Base-by-base conservation (phyloP, 352 stramenopile genomes). In the Phytophthora fragariaefolia region DNA sequence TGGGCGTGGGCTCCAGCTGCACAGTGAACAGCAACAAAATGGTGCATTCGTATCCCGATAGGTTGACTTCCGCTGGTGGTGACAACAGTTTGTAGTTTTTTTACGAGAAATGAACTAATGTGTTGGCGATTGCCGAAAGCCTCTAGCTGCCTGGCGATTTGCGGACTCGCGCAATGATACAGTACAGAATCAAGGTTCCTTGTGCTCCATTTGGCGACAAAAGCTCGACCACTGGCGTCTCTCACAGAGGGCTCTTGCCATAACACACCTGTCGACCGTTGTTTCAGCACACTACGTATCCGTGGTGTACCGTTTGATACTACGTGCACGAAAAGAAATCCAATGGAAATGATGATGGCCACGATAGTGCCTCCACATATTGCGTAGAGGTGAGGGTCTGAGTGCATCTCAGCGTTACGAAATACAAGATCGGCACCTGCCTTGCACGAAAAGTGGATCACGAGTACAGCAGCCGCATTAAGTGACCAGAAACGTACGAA, bases 311-410 rank as follows among this genome's bases (percentile, higher is more conserved):
- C 32, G 0, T 22, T 49, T 15, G 42, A 61, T 22, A 40, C 42
- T 20, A 59, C 30, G 17, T 70, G 65, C 32, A 79, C 28, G 2
- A 71, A 9, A 5, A 63, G 13, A 45, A 73, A 79, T 4, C 60
- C 49, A 20, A 61, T 27, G 12, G 66, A 72, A n/a, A 76, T 69
- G n/a, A 42, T 47, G 28, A 67, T 3, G 40, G 59, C 38, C 22
- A 67, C 50, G 6, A 60, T 6, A 4, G 65, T 27, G 18, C 66
- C 63, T 13, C 71, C 67, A n/a, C 67, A 48, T 27, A 79, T 73
- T n/a, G 71, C 71, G 46, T 79, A 76, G 12, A 79, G 52, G 42
- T 79, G 71, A 24, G 71, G 71, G 13, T 79, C 71, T 2, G 66
- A 79, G 56, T 46, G 71, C 28, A 79, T 38, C 26, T 66, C 54